A percentile compares a stretch with the other conserved stretches of the same genome.
Conservation (phyloP, 352 stramenopile genomes). For the Peronospora belbahrii region DNA sequence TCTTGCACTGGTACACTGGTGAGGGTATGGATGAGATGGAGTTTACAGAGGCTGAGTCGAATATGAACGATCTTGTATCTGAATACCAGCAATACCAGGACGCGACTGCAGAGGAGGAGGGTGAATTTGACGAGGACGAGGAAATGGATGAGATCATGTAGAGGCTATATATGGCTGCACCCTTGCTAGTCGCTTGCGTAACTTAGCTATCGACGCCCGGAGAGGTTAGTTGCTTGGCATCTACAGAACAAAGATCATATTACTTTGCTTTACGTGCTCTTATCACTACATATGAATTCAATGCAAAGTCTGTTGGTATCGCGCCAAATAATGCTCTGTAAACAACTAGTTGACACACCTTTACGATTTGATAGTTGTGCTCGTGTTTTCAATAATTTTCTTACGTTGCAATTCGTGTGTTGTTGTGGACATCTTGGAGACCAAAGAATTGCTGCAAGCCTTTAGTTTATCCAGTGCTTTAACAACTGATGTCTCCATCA, state of each 20-base stretch:
- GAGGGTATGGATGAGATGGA: conserved; percentile 99
- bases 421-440: too few species aligned
- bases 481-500: background rate
- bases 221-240: conserved; percentile 48
- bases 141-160: conserved; percentile 93
- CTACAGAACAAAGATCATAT: conserved; percentile 53
- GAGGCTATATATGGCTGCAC: conserved; percentile 36
- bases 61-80: conserved; percentile 99
- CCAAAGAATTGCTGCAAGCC: conserved; percentile 47
- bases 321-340: background rate
- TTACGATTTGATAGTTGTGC: conserved; percentile 1
- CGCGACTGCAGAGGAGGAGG: conserved; percentile 97
- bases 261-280: conserved; percentile 43
- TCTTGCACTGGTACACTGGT: conserved; percentile 99
- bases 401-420: too few species aligned
- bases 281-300: conserved; percentile 12
- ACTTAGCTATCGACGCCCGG: conserved; percentile 53
- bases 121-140: conserved; percentile 94
- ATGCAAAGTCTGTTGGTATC: conserved; percentile 2
- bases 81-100: conserved; percentile 99
- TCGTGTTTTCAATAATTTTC: too few species aligned
- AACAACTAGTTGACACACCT: conserved; percentile 1
- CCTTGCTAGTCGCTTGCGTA: conserved; percentile 42
- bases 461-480: conserved; percentile 67
- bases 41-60: conserved; percentile 99